Conservation (phyloP, 306 rosid genomes). For the Citrullus mucosospermus region DNA sequence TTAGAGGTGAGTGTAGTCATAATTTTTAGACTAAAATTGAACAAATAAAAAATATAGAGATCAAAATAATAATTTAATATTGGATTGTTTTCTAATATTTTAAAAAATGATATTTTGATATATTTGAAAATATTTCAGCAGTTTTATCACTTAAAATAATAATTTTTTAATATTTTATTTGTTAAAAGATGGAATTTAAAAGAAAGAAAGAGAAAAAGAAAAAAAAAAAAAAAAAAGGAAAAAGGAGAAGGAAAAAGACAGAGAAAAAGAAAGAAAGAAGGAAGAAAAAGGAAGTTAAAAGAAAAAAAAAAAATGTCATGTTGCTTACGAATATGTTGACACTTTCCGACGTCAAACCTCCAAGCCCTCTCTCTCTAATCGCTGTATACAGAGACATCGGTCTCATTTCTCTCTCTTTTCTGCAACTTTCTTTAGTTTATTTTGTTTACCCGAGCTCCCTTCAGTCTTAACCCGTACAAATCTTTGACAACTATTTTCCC, state of each 20-base stretch:
- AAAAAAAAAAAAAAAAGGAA: not conserved
- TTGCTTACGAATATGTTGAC: slow-evolving; percentile 8
- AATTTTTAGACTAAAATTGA: too few relatives aligned
- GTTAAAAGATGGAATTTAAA: not conserved
- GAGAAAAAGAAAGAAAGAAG: not conserved
- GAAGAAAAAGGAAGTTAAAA: not conserved
- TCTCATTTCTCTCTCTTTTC: not conserved
- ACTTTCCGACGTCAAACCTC: slow-evolving; percentile 18
- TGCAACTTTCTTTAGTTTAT: not conserved
- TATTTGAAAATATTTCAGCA: too few relatives aligned
- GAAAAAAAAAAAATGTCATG: not conserved
- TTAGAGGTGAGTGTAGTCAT: too few relatives aligned
- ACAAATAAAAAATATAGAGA: too few relatives aligned
- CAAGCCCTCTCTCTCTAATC: slow-evolving; percentile 23
- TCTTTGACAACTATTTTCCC: not conserved
- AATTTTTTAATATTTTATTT: too few relatives aligned
- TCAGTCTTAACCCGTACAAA: slow-evolving; percentile 22
- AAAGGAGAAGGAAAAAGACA: not conserved
- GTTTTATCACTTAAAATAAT: too few relatives aligned
- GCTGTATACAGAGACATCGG: slow-evolving; percentile 1
- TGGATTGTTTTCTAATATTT: too few relatives aligned
- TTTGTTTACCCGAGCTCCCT: slow-evolving; percentile 25
- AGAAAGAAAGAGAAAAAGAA: too few relatives aligned
- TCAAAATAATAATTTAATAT: too few relatives aligned
- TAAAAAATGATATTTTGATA: too few relatives aligned